Evolutionary conservation across 352 stramenopile genomes (phyloP).

Genomic region (Phytopythium ostracodes): DNA sequence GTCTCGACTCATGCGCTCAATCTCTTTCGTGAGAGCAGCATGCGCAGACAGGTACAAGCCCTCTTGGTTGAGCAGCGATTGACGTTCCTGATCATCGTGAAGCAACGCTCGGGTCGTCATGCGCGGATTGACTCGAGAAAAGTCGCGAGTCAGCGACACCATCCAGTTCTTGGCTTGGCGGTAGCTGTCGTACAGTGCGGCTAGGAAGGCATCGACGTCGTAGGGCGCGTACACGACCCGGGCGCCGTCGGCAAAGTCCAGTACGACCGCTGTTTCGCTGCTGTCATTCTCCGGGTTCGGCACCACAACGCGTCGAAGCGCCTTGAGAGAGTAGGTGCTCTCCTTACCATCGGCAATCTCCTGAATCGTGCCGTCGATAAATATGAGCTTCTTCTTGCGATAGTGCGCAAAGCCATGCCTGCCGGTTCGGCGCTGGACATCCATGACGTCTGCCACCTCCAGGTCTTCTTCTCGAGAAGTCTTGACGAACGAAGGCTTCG

Average conservation of each 20-base stretch:
- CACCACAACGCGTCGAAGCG: slow-evolving; percentile 47
- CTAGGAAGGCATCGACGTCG: slow-evolving; percentile 56
- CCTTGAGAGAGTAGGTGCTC: slow-evolving; percentile 56
- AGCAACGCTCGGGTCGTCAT: slow-evolving; percentile 52
- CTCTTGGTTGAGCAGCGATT: slow-evolving; percentile 58
- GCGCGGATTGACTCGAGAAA: slow-evolving; percentile 59
- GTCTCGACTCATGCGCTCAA: slow-evolving; percentile 53
- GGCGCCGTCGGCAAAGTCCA: slow-evolving; percentile 67
- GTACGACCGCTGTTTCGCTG: slow-evolving; percentile 36
- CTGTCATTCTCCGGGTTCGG: slow-evolving; percentile 22
- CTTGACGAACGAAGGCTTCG: slow-evolving; percentile 39
- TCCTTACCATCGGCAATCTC: slow-evolving; percentile 41
- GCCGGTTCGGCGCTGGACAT: slow-evolving; percentile 52
- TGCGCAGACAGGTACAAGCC: slow-evolving; percentile 59
- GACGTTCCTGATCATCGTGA: slow-evolving; percentile 41
- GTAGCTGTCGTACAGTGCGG: slow-evolving; percentile 68
- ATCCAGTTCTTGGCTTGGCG: slow-evolving; percentile 53
- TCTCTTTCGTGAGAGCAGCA: slow-evolving; percentile 44
- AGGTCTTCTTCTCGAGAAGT: slow-evolving; percentile 30
- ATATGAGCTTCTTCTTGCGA: slow-evolving; percentile 61
- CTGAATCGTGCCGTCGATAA: slow-evolving; percentile 46
- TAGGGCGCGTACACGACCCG: slow-evolving; percentile 56
- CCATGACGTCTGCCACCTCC: slow-evolving; percentile 39
- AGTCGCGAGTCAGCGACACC: slow-evolving; percentile 59
- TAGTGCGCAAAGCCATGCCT: slow-evolving; percentile 55